Evolutionary conservation across 495 filamentous ascomycete genomes (phyloP).

Genomic region (Trichoderma asperelloides): DNA sequence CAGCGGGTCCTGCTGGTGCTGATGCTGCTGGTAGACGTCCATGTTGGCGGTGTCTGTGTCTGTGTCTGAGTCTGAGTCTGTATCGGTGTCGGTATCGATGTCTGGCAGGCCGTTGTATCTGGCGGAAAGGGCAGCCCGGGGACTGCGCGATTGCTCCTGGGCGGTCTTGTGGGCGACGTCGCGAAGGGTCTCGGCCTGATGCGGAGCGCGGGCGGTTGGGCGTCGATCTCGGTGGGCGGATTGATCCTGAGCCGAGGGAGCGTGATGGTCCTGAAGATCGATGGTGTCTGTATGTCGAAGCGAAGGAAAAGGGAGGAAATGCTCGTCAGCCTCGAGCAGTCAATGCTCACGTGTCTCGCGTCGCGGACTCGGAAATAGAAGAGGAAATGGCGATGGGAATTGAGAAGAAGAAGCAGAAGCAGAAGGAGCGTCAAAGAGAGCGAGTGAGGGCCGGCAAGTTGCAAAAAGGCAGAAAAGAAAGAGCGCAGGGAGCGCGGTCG

Average conservation of each 20-base stretch:
- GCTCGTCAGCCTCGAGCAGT: conserved; percentile 1
- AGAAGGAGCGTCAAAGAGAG: neutral
- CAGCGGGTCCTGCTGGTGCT: conserved; percentile 44
- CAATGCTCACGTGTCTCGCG: conserved; percentile 6
- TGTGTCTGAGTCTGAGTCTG: conserved; percentile 5
- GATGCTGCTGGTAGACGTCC: conserved; percentile 18
- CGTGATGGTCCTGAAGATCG: conserved; percentile 78
- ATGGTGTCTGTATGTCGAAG: conserved; percentile 62
- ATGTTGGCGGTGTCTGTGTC: conserved; percentile 27
- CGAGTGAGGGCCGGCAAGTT: neutral
- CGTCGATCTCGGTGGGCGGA: conserved; percentile 31
- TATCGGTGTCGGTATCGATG: conserved; percentile 20
- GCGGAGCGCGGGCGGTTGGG: conserved; percentile 50
- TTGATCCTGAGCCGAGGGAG: conserved; percentile 69
- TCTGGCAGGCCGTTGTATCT: conserved; percentile 27
- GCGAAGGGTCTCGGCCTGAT: conserved; percentile 75
- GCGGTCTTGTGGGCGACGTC: conserved; percentile 67
- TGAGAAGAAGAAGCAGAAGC: neutral
- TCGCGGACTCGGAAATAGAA: neutral
- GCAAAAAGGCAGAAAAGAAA: neutral
- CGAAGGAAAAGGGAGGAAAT: neutral
- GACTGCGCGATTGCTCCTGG: conserved; percentile 46
- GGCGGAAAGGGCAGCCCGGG: conserved; percentile 21
- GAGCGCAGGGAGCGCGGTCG: neutral
- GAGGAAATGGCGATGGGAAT: neutral